Evolutionary conservation across 176 grass and related monocot species (phyloP).

Genomic region (Ananas comosus): DNA sequence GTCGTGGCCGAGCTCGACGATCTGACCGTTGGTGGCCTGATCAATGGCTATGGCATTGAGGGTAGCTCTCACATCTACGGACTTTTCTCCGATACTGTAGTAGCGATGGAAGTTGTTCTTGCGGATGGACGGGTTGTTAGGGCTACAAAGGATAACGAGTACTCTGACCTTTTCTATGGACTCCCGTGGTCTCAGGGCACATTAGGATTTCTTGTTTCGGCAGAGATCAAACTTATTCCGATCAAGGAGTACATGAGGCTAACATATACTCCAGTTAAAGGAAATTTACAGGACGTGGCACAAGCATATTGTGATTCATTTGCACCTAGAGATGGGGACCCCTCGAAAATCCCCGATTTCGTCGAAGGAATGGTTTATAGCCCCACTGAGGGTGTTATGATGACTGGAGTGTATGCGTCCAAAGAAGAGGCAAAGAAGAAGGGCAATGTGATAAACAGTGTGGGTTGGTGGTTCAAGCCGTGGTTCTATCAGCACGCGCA

Average conservation of each 20-base stretch:
- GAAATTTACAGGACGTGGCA: slow-evolving; percentile 47
- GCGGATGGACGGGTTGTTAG: slow-evolving; percentile 68
- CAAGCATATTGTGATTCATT: slow-evolving; percentile 71
- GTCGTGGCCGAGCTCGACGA: slow-evolving; percentile 87
- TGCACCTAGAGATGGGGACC: slow-evolving; percentile 66
- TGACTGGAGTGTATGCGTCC: slow-evolving; percentile 87
- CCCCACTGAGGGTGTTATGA: slow-evolving; percentile 63
- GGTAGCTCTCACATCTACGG: slow-evolving; percentile 93
- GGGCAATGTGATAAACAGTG: slow-evolving; percentile 75
- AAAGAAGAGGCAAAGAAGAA: slow-evolving; percentile 93
- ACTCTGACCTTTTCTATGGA: slow-evolving; percentile 86
- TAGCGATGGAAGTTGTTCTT: slow-evolving; percentile 69
- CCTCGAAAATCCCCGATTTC: slow-evolving; percentile 81
- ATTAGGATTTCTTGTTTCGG: slow-evolving; percentile 70
- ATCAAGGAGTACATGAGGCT: slow-evolving; percentile 93
- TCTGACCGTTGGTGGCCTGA: slow-evolving; percentile 85
- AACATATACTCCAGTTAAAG: slow-evolving; percentile 51
- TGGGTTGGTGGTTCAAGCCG: slow-evolving; percentile 94
- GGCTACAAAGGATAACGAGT: slow-evolving; percentile 85
- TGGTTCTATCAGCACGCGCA: slow-evolving; percentile 98
- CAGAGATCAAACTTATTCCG: slow-evolving; percentile 84
- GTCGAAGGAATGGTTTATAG: slow-evolving; percentile 84
- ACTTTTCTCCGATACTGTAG: slow-evolving; percentile 86
- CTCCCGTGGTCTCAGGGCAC: slow-evolving; percentile 94
- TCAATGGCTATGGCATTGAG: slow-evolving; percentile 89